These are phyloP conservation scores for Entophlyctis luteolus DNA, from an alignment of 192 early-diverging fungal genomes.

Conservation along the genomic window DNA sequence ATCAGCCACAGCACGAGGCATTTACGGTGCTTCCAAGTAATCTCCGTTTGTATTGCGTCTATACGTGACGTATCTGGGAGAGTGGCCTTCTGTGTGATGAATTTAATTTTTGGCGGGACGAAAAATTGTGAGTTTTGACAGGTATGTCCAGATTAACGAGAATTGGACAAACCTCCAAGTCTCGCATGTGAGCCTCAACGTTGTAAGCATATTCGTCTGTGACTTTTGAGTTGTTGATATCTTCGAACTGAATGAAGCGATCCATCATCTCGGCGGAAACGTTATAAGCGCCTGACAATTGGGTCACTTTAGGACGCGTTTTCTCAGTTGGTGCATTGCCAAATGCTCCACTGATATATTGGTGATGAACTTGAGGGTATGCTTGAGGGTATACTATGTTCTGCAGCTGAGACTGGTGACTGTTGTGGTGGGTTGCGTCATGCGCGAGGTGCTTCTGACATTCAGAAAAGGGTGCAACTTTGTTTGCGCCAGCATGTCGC, in stretches of 20 bases:
- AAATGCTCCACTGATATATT: not conserved
- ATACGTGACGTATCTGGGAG: not conserved
- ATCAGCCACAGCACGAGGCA: constrained; percentile 53
- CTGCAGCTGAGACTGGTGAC: not conserved
- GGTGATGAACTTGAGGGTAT: not conserved
- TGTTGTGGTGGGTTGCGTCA: not conserved
- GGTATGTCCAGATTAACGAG: too few species aligned
- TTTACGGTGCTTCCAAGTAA: constrained; percentile 49
- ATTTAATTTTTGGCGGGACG: too few species aligned
- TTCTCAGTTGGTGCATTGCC: not conserved
- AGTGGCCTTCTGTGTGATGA: constrained; percentile 1
- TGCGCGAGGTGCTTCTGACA: not conserved
- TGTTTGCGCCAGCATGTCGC: not conserved
- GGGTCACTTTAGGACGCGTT: not conserved
- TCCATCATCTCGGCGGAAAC: not conserved
- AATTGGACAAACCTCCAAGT: constrained; percentile 18
- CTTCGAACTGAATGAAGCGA: constrained; percentile 16
- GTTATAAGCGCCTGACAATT: not conserved
- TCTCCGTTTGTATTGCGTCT: constrained; percentile 38
- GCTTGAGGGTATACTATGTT: not conserved
- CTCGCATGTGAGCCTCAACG: constrained; percentile 4
- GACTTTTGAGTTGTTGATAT: not conserved
- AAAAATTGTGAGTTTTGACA: too few species aligned
- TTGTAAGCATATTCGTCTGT: constrained; percentile 13
- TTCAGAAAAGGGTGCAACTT: not conserved